Percentiles rank a stretch among this genome's conserved stretches.
phyloP scores from a whole-genome alignment of 148 eudicot genomes.

The Chenopodium berlandieri region DNA sequence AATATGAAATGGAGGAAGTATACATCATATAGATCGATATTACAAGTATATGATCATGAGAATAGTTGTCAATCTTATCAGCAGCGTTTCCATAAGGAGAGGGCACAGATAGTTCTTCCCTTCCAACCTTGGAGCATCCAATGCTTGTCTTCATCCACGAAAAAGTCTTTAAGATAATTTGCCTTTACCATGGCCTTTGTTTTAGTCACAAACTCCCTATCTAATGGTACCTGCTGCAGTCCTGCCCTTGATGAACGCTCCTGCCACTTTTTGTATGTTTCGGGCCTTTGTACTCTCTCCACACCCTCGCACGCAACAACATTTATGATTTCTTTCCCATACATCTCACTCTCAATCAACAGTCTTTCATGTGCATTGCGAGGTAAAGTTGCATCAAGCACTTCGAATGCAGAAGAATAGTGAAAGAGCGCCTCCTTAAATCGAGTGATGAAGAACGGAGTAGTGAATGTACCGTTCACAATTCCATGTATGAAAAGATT shows the following conservation, averaged over 20 bases:
- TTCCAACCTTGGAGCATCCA: slow-evolving; percentile 78
- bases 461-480: slow-evolving; percentile 44
- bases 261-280: slow-evolving; percentile 60
- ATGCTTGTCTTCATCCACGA: slow-evolving; percentile 45
- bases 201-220: slow-evolving; percentile 28
- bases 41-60: background rate
- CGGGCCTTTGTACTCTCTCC: slow-evolving; percentile 53
- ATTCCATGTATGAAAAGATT: slow-evolving; percentile 47
- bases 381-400: slow-evolving; percentile 40
- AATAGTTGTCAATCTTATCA: background rate
- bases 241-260: slow-evolving; percentile 43
- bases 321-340: slow-evolving; percentile 40
- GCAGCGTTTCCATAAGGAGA: slow-evolving; percentile 47
- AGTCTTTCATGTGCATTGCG: slow-evolving; percentile 38
- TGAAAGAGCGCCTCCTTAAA: slow-evolving; percentile 47
- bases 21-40: background rate
- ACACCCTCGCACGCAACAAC: slow-evolving; percentile 52
- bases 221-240: slow-evolving; percentile 27
- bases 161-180: slow-evolving; percentile 49
- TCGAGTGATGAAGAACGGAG: slow-evolving; percentile 55
- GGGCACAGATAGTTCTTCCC: slow-evolving; percentile 43
- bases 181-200: slow-evolving; percentile 44
- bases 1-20: too few species aligned
- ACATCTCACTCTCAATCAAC: slow-evolving; percentile 41
- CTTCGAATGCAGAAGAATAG: slow-evolving; percentile 37